Evolutionary conservation across 441 rosid genomes (phyloP).

Genomic region (Aquilaria agallochum): DNA sequence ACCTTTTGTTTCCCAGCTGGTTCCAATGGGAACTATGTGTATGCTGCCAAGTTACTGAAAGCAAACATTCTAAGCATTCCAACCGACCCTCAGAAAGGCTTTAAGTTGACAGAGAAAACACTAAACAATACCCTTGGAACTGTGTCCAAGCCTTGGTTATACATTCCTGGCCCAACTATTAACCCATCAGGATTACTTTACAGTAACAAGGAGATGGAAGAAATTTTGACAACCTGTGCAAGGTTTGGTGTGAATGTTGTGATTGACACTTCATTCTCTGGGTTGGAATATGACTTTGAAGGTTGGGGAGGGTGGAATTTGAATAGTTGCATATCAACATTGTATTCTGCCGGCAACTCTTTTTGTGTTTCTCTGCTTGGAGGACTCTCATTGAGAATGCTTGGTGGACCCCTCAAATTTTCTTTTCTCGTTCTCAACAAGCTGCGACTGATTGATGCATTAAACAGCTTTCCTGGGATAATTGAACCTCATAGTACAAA

Average conservation of each 20-base stretch:
- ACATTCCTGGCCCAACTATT: slow-evolving; percentile 84
- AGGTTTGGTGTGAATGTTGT: slow-evolving; percentile 77
- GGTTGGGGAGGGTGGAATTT: slow-evolving; percentile 70
- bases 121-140: slow-evolving; percentile 43
- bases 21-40: slow-evolving; percentile 76
- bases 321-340: slow-evolving; percentile 40
- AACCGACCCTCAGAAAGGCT: slow-evolving; percentile 52
- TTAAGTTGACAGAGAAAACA: slow-evolving; percentile 58
- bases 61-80: slow-evolving; percentile 55
- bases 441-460: slow-evolving; percentile 44
- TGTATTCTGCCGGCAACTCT: slow-evolving; percentile 39
- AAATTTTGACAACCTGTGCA: slow-evolving; percentile 57
- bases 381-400: slow-evolving; percentile 68
- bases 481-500: slow-evolving; percentile 90
- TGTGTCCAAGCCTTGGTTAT: slow-evolving; percentile 82
- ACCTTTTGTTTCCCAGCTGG: slow-evolving; percentile 88
- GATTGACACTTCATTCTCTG: slow-evolving; percentile 87
- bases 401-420: slow-evolving; percentile 69
- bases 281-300: slow-evolving; percentile 58
- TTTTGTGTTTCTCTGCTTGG: slow-evolving; percentile 73
- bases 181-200: slow-evolving; percentile 83
- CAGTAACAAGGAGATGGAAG: slow-evolving; percentile 65
- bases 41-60: slow-evolving; percentile 76
- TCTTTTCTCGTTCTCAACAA: slow-evolving; percentile 62
- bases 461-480: slow-evolving; percentile 76